These are phyloP conservation scores for Effrenium voratum DNA, from an alignment of 73 alveolate species.

Conservation along the genomic window DNA sequence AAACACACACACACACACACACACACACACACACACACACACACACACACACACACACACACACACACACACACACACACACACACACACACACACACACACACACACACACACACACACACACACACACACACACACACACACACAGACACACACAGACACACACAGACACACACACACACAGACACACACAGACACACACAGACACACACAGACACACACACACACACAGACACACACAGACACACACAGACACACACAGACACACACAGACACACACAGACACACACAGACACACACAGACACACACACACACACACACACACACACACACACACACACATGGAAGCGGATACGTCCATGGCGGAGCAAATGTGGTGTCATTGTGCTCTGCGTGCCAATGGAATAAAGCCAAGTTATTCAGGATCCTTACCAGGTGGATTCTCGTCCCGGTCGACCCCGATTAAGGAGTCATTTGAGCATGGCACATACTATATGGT, in stretches of 20 bases:
- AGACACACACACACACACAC: slow-evolving; percentile 17
- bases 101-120: slow-evolving; percentile 12
- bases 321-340: slow-evolving; percentile 10
- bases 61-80: slow-evolving; percentile 23
- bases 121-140: not conserved
- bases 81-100: slow-evolving; percentile 26
- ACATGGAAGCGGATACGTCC: not conserved
- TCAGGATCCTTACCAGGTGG: too few relatives aligned
- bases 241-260: slow-evolving; percentile 24
- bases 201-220: slow-evolving; percentile 2
- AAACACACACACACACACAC: slow-evolving; percentile 10
- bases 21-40: slow-evolving; percentile 12
- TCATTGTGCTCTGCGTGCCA: too few relatives aligned
- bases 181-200: slow-evolving; percentile 8
- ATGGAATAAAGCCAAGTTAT: too few relatives aligned
- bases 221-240: slow-evolving; percentile 13
- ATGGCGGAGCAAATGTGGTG: too few relatives aligned
- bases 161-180: slow-evolving; percentile 7
- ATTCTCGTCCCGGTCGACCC: too few relatives aligned
- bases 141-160: not conserved
- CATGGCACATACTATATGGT: too few relatives aligned
- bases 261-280: slow-evolving; percentile 9
- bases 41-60: slow-evolving; percentile 20
- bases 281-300: not conserved
- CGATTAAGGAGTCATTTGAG: too few relatives aligned